Evolutionary conservation across 805 yeast genomes (phyloP).

Genomic region (Tetrapisispora nanseiensis): DNA sequence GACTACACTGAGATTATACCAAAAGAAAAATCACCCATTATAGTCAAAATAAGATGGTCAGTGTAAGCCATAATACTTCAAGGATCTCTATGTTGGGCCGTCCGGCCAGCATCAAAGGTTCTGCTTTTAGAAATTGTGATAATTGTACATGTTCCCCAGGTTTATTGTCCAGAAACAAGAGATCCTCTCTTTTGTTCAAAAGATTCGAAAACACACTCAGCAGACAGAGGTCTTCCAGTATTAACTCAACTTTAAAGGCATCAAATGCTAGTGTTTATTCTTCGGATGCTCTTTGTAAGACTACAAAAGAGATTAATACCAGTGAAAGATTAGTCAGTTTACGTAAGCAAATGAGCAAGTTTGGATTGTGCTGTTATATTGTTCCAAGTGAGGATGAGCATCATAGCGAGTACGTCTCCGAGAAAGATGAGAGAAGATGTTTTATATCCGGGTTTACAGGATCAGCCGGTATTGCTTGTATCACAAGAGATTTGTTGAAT

Average conservation of each 20-base stretch:
- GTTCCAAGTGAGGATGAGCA: slow-evolving; percentile 88
- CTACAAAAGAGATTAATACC: slow-evolving; percentile 39
- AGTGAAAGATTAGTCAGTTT: slow-evolving; percentile 48
- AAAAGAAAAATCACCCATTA: too few relatives aligned
- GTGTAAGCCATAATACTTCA: slow-evolving; percentile 1
- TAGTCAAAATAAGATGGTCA: background rate
- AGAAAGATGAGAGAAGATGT: slow-evolving; percentile 70
- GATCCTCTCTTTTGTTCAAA: slow-evolving; percentile 39
- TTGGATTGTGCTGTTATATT: slow-evolving; percentile 60
- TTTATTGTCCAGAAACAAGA: slow-evolving; percentile 55
- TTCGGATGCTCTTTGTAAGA: slow-evolving; percentile 31
- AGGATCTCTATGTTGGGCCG: slow-evolving; percentile 1
- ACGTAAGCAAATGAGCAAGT: slow-evolving; percentile 51
- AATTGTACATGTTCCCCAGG: slow-evolving; percentile 86
- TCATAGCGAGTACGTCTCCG: slow-evolving; percentile 78
- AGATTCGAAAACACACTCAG: slow-evolving; percentile 27
- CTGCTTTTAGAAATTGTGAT: slow-evolving; percentile 44
- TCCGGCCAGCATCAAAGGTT: slow-evolving; percentile 6
- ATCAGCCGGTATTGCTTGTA: slow-evolving; percentile 80
- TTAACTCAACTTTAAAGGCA: slow-evolving; percentile 16
- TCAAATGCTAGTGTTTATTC: slow-evolving; percentile 30
- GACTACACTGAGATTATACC: too few relatives aligned
- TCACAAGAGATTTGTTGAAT: slow-evolving; percentile 41
- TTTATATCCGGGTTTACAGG: slow-evolving; percentile 86
- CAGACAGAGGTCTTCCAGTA: slow-evolving; percentile 15